Base-by-base conservation (phyloP, 257 asterid genomes). In the Verbascum thapsus region DNA sequence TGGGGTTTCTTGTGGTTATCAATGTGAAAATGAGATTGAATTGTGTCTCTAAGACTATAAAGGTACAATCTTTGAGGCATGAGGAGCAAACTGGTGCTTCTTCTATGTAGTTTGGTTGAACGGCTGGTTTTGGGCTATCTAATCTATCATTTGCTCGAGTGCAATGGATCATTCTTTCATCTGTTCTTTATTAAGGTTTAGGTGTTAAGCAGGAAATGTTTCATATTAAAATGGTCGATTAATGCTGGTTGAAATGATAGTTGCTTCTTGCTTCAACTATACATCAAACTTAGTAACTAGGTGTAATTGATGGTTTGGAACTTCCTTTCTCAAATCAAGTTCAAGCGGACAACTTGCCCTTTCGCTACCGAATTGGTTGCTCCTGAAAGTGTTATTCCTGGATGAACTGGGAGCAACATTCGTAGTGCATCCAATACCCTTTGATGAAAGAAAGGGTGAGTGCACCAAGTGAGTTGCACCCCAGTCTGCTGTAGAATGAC, bases 11-110 rank as follows among this genome's bases (percentile, higher is more conserved):
- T 40, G 37, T 56, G 64, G 39, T 39, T 39, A 59, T 61, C 34
- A 22, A 17, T 34, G 40, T 40, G 61, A 15, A 17, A 60, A 34
- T 22, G 34, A 35, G 45, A 57, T 40, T 66, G 23, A n/a, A 6
- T 23, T 51, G 47, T 43, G 54, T 9, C 43, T 3, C 49, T 48
- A 19, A 13, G 52, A 10, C 37, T 3, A 45, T 23, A 58, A 43
- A 57, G 42, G 53, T 52, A 32, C 67, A 61, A 70, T 47, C 73
- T 61, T 61, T 66, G 73, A 38, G 9, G 50, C 60, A 45, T 48
- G 67, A 43, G 63, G 61, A 30, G 44, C 69, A 34, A 26, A 38
- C 23, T 11, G 41, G 38, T 59, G 32, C 50, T 75, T 58, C 53
- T 69, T 68, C 63, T 62, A 45, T 61, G 1, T 67, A 17, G 41